Evolutionary conservation across 495 filamentous ascomycete species (phyloP), one percentile per base, ranked within the genome.

Genomic region (Trichoderma erinaceum): DNA sequence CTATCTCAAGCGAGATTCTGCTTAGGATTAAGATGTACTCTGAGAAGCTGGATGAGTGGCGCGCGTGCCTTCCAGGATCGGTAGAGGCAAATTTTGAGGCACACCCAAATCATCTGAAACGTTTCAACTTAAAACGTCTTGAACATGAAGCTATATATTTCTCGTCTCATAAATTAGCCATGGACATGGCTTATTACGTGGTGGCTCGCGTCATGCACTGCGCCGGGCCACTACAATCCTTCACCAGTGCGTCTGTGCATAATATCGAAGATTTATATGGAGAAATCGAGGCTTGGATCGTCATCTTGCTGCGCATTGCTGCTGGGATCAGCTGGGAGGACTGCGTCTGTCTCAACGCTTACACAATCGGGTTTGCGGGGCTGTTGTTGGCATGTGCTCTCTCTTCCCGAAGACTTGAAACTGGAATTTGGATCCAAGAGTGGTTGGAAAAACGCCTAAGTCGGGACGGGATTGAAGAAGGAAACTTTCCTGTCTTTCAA

Each of bases 321-420:
- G 23, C 69, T 64, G 75, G 74, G 18, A 70, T 61, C 7, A 52
- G 71, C 61, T 68, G 75, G 68, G 48, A 58, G 15, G 68, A 38
- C 7, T 75, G 67, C 18, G 25, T 72, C 12, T 58, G 21, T 27
- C 50, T 50, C 44, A 76, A 78, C 58, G 75, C 23, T 63, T 78
- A 74, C 66, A 75, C 74, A 41, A 76, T 78, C 43, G 76, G 76
- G 4, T 73, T 78, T 67, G 71, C 76, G 0, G 73, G 76, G 50
- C 66, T 78, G 12, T 61, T 78, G 0, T 64, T 78, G 7, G 68
- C 76, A 2, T 72, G 67, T 1, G 43, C 69, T 32, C 70, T 76
- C 18, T 72, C 72, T 48, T 78, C 74, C 21, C 73, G 71, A 43
- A 64, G 68, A 41, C 46, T 69, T 4, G 29, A 50, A 43, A 48